These are phyloP conservation scores for Halophytophthora batemanensis DNA, from an alignment of 352 stramenopile genomes.

Conservation along the genomic window DNA sequence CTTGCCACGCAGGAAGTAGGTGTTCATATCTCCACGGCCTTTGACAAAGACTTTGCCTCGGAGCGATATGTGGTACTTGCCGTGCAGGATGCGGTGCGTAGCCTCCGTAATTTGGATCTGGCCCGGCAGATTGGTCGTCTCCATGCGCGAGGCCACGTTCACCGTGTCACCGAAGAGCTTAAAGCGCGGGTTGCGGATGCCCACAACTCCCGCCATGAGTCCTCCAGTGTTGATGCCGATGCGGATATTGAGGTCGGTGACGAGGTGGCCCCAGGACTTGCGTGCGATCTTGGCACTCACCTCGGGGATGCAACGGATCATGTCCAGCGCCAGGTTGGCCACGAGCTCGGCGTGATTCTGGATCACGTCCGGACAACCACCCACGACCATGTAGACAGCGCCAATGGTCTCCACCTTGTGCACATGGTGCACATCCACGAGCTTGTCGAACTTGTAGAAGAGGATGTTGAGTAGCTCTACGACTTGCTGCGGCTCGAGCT, in stretches of 20 bases:
- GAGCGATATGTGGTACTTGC: slow-evolving; percentile 67
- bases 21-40: slow-evolving; percentile 79
- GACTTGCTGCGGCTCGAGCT: slow-evolving; percentile 78
- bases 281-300: slow-evolving; percentile 67
- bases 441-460: slow-evolving; percentile 89
- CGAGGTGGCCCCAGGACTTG: slow-evolving; percentile 62
- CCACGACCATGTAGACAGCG: slow-evolving; percentile 88
- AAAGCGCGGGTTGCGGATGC: slow-evolving; percentile 80
- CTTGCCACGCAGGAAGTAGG: slow-evolving; percentile 72
- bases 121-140: slow-evolving; percentile 74
- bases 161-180: slow-evolving; percentile 88
- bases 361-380: slow-evolving; percentile 69
- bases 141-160: slow-evolving; percentile 84
- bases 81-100: slow-evolving; percentile 59
- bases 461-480: slow-evolving; percentile 87
- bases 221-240: slow-evolving; percentile 85
- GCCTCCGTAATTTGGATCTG: slow-evolving; percentile 82
- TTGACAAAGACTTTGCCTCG: slow-evolving; percentile 82
- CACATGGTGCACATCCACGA: slow-evolving; percentile 83
- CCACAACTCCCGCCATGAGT: slow-evolving; percentile 85
- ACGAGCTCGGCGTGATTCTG: slow-evolving; percentile 76
- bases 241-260: slow-evolving; percentile 79
- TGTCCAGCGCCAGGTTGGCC: slow-evolving; percentile 76
- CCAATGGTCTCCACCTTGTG: slow-evolving; percentile 92
- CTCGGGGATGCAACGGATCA: slow-evolving; percentile 78